Base-by-base conservation (phyloP, 108 stramenopile species). In the Fistulifera solaris region DNA sequence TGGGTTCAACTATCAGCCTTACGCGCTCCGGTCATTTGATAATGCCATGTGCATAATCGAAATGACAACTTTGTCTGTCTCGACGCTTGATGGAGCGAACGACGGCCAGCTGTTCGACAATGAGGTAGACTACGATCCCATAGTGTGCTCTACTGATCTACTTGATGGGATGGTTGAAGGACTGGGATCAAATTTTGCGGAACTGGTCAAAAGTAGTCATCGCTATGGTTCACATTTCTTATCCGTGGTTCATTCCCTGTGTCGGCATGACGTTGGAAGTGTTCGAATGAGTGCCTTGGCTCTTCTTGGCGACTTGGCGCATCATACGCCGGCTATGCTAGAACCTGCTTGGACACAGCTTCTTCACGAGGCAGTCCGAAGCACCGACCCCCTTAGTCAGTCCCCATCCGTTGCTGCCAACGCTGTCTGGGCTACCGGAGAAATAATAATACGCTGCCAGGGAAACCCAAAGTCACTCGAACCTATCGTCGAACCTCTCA, bases 201-300 rank as follows among this genome's bases (percentile, higher is more conserved):
- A 70, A 4, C 63, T 95, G 23, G 75, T 94, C 41, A 49, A 66
- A 25, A 81, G 85, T 40, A 93, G 89, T 58, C 61, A 61, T 15
- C 70, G 76, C 19, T 91, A 77, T 50, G 66, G 72, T 1, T 52
- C 54, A 6, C 80, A 77, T 7, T 89, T 94, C 48, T 18, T 82
- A 6, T 61, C 72, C 23, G 66, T 90, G 16, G 26, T 83, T 28
- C 70, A 75, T 45, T 61, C 59, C 2, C 56, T 87, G 49, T 77
- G 76, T 10, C 65, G 68, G 24, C 78, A 83, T 57, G 58, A 80
- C 19, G 38, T 67, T 19, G 50, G 70, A 23, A 85, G 86, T 44
- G 90, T 95, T 12, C 76, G 92, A 45, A 91, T 93, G 87, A 88
- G 85, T 52, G 83, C 81, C 7, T 86, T 93, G 58, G 92, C 94